phyloP scores from a whole-genome alignment of 2,329 filamentous ascomycete species.

The Fusarium proliferatum region DNA sequence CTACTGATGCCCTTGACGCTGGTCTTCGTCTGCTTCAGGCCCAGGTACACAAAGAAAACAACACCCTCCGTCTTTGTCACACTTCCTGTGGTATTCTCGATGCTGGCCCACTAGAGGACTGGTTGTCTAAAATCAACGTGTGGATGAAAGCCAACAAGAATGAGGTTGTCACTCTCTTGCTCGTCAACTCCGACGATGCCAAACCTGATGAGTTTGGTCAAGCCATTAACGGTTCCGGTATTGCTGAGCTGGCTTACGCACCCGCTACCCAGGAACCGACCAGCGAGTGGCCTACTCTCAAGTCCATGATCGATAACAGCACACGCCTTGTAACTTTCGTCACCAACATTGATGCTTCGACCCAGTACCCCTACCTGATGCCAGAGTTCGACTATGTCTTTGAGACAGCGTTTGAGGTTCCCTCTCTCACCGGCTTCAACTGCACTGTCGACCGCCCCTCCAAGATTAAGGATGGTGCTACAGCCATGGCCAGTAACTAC shows the following conservation, averaged over 20 bases:
- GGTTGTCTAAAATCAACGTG: conserved; percentile 70
- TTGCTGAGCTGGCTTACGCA: conserved; percentile 70
- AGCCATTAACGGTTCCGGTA: conserved; percentile 67
- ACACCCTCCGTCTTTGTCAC: conserved; percentile 76
- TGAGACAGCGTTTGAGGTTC: conserved; percentile 77
- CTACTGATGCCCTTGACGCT: conserved; percentile 75
- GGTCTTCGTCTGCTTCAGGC: conserved; percentile 78
- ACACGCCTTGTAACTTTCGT: conserved; percentile 77
- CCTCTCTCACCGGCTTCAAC: conserved; percentile 72
- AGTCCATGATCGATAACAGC: conserved; percentile 71
- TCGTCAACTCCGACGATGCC: conserved; percentile 76
- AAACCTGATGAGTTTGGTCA: conserved; percentile 64
- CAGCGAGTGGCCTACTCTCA: conserved; percentile 76
- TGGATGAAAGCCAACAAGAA: conserved; percentile 78
- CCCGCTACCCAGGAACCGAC: conserved; percentile 58
- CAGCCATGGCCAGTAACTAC: conserved; percentile 67
- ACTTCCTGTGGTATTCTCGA: conserved; percentile 74
- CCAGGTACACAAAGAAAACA: conserved; percentile 74
- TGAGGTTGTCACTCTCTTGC: conserved; percentile 79
- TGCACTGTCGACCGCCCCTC: conserved; percentile 77
- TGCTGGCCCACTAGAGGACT: conserved; percentile 71
- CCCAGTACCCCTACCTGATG: conserved; percentile 67
- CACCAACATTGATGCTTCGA: conserved; percentile 60
- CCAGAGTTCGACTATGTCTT: conserved; percentile 75
- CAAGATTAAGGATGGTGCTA: conserved; percentile 57